A percentile compares a stretch with the other conserved stretches of the same genome.
These are phyloP conservation scores for Sugiyamaella marilandica DNA, from an alignment of 805 yeast genomes.

Conservation along the genomic window DNA sequence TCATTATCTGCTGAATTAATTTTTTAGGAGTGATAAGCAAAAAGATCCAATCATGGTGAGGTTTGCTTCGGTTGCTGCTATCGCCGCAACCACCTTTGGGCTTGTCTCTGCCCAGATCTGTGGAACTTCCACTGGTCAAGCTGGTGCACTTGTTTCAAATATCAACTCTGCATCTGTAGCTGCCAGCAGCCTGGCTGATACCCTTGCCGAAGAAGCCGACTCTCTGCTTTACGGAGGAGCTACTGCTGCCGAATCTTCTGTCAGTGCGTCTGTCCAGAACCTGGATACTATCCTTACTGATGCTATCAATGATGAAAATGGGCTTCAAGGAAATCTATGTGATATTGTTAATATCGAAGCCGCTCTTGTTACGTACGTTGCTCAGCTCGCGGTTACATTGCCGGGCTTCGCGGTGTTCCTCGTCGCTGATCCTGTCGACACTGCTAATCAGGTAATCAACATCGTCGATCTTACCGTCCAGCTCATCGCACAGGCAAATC, in stretches of 20 bases:
- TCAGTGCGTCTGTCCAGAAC: constrained; percentile 1
- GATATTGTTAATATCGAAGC: constrained; percentile 4
- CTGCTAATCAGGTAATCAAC: constrained; percentile 4
- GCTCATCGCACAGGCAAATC: constrained; percentile 5
- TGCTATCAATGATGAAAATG: constrained; percentile 3
- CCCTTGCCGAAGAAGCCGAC: constrained; percentile 2
- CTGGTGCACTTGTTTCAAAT: constrained; percentile 3
- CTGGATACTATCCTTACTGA: neutral
- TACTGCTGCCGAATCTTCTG: constrained; percentile 5
- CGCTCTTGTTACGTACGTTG: constrained; percentile 3
- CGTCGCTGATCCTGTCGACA: neutral
- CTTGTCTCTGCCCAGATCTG: constrained; percentile 2
- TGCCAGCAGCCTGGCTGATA: constrained; percentile 7
- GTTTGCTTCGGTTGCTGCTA: neutral
- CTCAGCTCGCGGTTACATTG: constrained; percentile 4
- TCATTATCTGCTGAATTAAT: neutral
- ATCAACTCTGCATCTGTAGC: constrained; percentile 5
- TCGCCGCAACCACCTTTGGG: neutral
- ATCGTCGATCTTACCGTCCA: constrained; percentile 4
- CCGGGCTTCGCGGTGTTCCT: constrained; percentile 4
- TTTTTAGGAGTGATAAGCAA: neutral
- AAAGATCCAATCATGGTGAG: neutral
- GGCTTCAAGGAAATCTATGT: constrained; percentile 1
- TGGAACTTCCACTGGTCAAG: constrained; percentile 11
- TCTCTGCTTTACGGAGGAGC: neutral